A percentile compares a stretch with the other conserved stretches of the same genome.
Conservation (phyloP, 1,284 basidiomycete genomes). For the Fomitiporia mediterranea region DNA sequence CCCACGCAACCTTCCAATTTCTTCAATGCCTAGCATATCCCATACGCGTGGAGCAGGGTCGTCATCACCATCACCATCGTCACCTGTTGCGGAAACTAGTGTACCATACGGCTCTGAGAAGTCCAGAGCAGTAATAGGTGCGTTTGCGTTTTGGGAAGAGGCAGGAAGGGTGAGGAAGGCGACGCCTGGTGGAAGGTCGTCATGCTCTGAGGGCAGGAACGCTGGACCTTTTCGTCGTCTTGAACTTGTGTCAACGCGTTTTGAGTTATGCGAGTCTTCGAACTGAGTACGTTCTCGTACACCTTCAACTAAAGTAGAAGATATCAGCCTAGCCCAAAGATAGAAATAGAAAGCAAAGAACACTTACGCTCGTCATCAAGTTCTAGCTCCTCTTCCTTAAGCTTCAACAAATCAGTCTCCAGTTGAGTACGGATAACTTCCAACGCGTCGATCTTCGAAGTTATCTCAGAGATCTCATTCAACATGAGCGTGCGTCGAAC, state of each 20-base stretch:
- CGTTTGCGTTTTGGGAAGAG: slow-evolving; percentile 56
- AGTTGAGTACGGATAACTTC: slow-evolving; percentile 79
- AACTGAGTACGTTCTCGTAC: slow-evolving; percentile 79
- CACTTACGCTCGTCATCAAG: slow-evolving; percentile 86
- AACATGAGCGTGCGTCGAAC: slow-evolving; percentile 78
- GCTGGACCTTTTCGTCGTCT: slow-evolving; percentile 84
- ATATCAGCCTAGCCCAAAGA: too few relatives aligned
- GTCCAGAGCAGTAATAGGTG: slow-evolving; percentile 86
- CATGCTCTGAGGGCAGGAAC: slow-evolving; percentile 96
- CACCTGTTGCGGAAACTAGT: slow-evolving; percentile 78
- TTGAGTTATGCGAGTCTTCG: slow-evolving; percentile 42
- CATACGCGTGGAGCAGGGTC: slow-evolving; percentile 79
- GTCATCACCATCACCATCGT: slow-evolving; percentile 55
- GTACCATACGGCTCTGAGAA: slow-evolving; percentile 97
- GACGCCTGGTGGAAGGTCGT: slow-evolving; percentile 88
- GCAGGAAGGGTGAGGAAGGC: slow-evolving; percentile 83
- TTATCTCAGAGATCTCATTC: slow-evolving; percentile 83
- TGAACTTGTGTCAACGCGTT: slow-evolving; percentile 56
- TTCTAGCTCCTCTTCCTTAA: slow-evolving; percentile 95
- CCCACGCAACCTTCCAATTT: slow-evolving; percentile 49
- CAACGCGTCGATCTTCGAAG: slow-evolving; percentile 82
- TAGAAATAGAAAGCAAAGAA: slow-evolving; percentile 6
- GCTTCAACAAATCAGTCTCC: slow-evolving; percentile 76
- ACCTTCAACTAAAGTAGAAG: slow-evolving; percentile 86
- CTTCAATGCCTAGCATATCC: slow-evolving; percentile 80